Percentiles rank a stretch among this genome's conserved stretches.
phyloP scores from a whole-genome alignment of 371 early-diverging fungal genomes.

The Mucor indicus region DNA sequence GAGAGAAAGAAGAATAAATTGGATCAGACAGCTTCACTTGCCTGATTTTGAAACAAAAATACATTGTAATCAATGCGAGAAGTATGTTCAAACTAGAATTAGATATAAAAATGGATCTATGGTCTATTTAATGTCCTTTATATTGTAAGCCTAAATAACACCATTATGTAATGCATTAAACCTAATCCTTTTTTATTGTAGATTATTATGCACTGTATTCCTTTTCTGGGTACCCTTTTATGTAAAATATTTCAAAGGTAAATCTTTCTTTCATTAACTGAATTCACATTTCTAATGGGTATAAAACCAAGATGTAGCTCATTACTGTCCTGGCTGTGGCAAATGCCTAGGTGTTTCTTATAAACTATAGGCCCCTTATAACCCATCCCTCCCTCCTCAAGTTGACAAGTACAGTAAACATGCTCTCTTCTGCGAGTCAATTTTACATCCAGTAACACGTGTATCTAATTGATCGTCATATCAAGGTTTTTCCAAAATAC shows the following conservation, averaged over 20 bases:
- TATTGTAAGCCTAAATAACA: slow-evolving; percentile 23
- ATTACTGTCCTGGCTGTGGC: slow-evolving; percentile 43
- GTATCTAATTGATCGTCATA: too few relatives aligned
- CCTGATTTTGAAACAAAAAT: slow-evolving; percentile 41
- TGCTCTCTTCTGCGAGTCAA: too few relatives aligned
- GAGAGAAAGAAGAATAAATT: too few relatives aligned
- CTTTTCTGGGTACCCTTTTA: slow-evolving; percentile 45
- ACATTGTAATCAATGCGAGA: slow-evolving; percentile 32
- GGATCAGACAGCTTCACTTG: slow-evolving; percentile 18
- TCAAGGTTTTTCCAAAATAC: too few relatives aligned
- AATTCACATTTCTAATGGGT: too few relatives aligned
- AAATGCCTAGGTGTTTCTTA: slow-evolving; percentile 23
- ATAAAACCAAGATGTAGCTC: slow-evolving; percentile 43
- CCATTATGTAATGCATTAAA: not conserved
- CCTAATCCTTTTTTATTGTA: slow-evolving; percentile 1
- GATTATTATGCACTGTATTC: slow-evolving; percentile 34
- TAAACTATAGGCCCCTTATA: too few relatives aligned
- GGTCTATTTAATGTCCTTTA: slow-evolving; percentile 32
- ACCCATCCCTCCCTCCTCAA: too few relatives aligned
- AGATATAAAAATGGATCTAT: slow-evolving; percentile 34
- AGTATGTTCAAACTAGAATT: slow-evolving; percentile 34
- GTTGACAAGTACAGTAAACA: too few relatives aligned
- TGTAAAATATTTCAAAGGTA: slow-evolving; percentile 49
- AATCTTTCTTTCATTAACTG: too few relatives aligned
- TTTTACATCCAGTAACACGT: too few relatives aligned